Base-by-base conservation (phyloP, 1,139 yeast species). In the Pneumocystis sp. region DNA sequence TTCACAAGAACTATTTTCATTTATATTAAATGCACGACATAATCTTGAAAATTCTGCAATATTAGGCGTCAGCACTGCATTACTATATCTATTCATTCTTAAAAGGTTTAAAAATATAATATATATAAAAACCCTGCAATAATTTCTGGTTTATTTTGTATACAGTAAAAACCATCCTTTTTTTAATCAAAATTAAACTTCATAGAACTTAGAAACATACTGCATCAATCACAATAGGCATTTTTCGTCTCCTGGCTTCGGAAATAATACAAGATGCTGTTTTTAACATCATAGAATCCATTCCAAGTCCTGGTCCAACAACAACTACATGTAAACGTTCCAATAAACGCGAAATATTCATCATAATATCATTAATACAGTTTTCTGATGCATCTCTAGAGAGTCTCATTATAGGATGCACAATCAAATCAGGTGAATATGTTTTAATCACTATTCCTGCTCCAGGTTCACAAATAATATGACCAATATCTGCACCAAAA, bases 391-490 rank as follows among this genome's bases (percentile, higher is more conserved):
- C 61, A 25, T 61, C 62, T 7, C 31, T 63, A 25, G 74, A 29
- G 62, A 78, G 80, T 34, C 75, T 76, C 70, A 93, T 75, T 73
- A 89, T 89, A 0, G 98, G 98, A 76, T 93, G 97, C 1, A 93
- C 96, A 97, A 93, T 93, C 65, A 93, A 77, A 73, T 93, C 93
- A 0, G 98, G 97, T 8, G 96, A 84, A 75, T 93, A 93, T 61
- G 86, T 76, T 75, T 93, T 93, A 72, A 93, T 90, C 12, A 89
- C 85, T 0, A 85, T 77, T 0, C 89, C 95, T 0, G 97, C 97
- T 59, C 76, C 76, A 65, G 78, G 76, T 70, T 89, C 96, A 76
- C 97, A 91, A 10, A 93, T 80, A 6, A 93, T 81, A 75, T 93
- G 97, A 44, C 93, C 83, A 78, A 93, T 79, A 73, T 93, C 98